These are phyloP conservation scores for Huiozyma sinensis DNA, from an alignment of 805 yeast species.

Conservation along the genomic window DNA sequence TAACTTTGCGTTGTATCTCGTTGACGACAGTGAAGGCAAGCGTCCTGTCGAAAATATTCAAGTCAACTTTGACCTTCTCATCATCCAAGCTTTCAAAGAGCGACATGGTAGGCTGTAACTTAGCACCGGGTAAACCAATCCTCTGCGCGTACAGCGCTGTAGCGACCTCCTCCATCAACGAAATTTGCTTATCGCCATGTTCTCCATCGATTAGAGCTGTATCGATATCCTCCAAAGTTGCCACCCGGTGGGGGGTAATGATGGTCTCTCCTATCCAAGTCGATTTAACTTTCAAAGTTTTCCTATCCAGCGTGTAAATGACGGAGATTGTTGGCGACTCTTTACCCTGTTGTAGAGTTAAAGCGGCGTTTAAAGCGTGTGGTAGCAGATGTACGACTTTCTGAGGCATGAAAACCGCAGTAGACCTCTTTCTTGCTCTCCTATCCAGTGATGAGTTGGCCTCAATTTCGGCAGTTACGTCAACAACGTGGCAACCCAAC, in stretches of 20 bases:
- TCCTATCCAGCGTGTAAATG: slow-evolving; percentile 66
- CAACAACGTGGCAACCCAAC: slow-evolving; percentile 79
- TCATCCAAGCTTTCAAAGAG: slow-evolving; percentile 77
- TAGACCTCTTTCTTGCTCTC: slow-evolving; percentile 81
- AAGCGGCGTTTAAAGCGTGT: slow-evolving; percentile 42
- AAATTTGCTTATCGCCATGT: neutral
- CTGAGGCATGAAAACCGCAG: slow-evolving; percentile 82
- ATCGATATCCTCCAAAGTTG: slow-evolving; percentile 15
- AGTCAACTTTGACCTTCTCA: slow-evolving; percentile 59
- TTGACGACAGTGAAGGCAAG: slow-evolving; percentile 48
- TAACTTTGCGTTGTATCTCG: slow-evolving; percentile 73
- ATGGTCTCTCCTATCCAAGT: slow-evolving; percentile 68
- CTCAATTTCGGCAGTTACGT: slow-evolving; percentile 59
- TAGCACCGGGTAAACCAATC: slow-evolving; percentile 9
- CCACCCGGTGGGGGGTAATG: slow-evolving; percentile 43
- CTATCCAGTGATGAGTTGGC: slow-evolving; percentile 74
- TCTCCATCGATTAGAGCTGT: slow-evolving; percentile 6
- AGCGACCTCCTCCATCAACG: slow-evolving; percentile 15
- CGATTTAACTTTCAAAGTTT: slow-evolving; percentile 59
- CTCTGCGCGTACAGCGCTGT: slow-evolving; percentile 20
- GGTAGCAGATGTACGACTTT: slow-evolving; percentile 59
- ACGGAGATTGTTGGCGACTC: slow-evolving; percentile 64
- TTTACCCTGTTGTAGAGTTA: slow-evolving; percentile 52
- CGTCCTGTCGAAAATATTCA: slow-evolving; percentile 60
- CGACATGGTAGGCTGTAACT: slow-evolving; percentile 36